These are phyloP conservation scores for Penicillium hordei DNA, from an alignment of 2,329 filamentous ascomycete genomes.

Conservation along the genomic window DNA sequence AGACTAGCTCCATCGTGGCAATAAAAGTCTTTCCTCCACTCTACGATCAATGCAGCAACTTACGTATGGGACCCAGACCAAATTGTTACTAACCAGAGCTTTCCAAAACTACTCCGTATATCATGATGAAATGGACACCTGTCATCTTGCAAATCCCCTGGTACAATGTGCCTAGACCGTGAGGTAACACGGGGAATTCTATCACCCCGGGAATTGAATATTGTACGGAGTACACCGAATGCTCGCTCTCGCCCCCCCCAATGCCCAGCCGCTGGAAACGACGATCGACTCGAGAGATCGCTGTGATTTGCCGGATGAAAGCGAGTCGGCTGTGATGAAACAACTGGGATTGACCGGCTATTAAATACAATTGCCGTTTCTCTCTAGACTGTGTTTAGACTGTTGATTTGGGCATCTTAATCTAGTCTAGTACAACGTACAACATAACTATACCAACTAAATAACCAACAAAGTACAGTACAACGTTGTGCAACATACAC, in stretches of 20 bases:
- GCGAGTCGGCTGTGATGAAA: background rate
- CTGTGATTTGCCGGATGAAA: conserved; percentile 5
- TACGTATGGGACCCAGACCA: no score
- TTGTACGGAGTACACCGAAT: background rate
- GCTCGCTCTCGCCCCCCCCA: background rate
- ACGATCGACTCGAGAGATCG: conserved; percentile 10
- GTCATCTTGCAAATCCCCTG: background rate
- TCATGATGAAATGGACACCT: background rate
- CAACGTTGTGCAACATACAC: background rate
- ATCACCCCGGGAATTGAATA: background rate
- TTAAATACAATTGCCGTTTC: background rate
- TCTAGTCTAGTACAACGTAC: background rate
- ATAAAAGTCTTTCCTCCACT: background rate
- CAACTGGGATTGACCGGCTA: background rate
- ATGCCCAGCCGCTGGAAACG: conserved; percentile 10
- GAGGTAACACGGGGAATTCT: background rate
- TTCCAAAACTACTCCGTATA: no score
- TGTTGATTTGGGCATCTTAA: background rate
- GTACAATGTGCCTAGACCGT: background rate
- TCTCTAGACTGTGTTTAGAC: no score
- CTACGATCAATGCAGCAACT: background rate
- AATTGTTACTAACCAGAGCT: background rate
- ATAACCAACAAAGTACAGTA: no score
- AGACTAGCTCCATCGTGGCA: background rate
- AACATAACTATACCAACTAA: background rate